phyloP scores from a whole-genome alignment of 257 asterid genomes.

The Lycium barbarum region DNA sequence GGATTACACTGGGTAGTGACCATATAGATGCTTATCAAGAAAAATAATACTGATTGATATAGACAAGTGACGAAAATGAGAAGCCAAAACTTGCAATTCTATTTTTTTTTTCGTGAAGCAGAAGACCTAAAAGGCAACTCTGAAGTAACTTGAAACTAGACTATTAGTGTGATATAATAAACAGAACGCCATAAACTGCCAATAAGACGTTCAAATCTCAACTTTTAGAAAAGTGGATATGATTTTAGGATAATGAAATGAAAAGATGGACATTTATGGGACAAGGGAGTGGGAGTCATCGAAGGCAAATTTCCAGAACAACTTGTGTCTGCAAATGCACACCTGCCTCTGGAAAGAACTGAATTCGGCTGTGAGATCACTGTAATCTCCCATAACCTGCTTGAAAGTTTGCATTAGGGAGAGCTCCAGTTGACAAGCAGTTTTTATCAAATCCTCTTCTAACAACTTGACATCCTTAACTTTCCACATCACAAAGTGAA shows the following conservation, averaged over 20 bases:
- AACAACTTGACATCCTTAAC: constrained; percentile 32
- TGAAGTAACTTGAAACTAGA: not conserved
- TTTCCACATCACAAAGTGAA: constrained; percentile 42
- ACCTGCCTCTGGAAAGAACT: constrained; percentile 39
- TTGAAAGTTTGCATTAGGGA: constrained; percentile 34
- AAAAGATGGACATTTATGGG: not conserved
- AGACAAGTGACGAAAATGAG: not conserved
- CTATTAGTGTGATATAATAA: not conserved
- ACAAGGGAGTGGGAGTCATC: constrained; percentile 12
- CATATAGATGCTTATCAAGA: not conserved
- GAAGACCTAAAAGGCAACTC: constrained; percentile 22
- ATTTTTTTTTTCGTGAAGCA: not conserved
- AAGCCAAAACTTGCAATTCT: not conserved
- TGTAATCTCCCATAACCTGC: constrained; percentile 30
- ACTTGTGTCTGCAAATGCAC: constrained; percentile 8
- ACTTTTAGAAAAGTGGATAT: not conserved
- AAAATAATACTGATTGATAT: not conserved
- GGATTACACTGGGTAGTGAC: too few species aligned
- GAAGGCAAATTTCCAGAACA: not conserved
- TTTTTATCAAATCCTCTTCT: constrained; percentile 37
- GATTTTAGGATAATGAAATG: not conserved
- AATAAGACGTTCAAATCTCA: not conserved
- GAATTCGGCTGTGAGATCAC: constrained; percentile 27
- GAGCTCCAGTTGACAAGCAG: constrained; percentile 38
- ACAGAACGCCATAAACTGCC: not conserved